Conservation (phyloP, 2,329 filamentous ascomycete genomes). For the Penicillium glabrum region DNA sequence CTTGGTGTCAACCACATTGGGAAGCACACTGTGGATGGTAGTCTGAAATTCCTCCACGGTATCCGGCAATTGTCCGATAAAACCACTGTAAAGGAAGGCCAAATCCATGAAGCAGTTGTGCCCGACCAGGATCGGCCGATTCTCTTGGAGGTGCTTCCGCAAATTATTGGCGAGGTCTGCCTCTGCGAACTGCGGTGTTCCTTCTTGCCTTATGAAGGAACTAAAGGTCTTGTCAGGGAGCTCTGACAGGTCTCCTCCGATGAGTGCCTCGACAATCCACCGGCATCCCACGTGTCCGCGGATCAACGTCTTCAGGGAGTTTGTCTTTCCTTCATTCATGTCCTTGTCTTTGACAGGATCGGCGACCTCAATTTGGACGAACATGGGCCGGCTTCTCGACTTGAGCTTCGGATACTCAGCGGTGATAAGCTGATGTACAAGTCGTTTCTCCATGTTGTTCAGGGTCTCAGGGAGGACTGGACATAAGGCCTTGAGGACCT, state of each 20-base stretch:
- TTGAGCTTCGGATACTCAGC: constrained; percentile 54
- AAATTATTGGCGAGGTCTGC: constrained; percentile 32
- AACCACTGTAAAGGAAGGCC: constrained; percentile 61
- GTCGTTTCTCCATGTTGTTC: constrained; percentile 62
- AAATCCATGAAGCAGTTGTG: constrained; percentile 65
- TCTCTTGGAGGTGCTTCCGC: constrained; percentile 44
- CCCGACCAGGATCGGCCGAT: constrained; percentile 56
- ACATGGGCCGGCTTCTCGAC: constrained; percentile 37
- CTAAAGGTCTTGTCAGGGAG: constrained; percentile 36
- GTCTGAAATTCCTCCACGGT: constrained; percentile 55
- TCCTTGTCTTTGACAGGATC: constrained; percentile 37
- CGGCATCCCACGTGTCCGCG: constrained; percentile 43
- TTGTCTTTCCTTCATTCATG: constrained; percentile 29
- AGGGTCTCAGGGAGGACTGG: constrained; percentile 34
- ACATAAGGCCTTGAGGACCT: neutral
- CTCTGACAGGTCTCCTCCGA: constrained; percentile 41
- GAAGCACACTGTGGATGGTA: constrained; percentile 55
- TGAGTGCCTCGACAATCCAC: constrained; percentile 49
- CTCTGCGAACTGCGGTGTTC: constrained; percentile 17
- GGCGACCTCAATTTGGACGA: constrained; percentile 42
- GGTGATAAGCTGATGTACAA: constrained; percentile 66
- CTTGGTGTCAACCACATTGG: constrained; percentile 62
- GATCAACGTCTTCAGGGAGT: constrained; percentile 27
- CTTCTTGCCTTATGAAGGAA: constrained; percentile 18
- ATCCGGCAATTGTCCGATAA: constrained; percentile 59